Conservation (phyloP, 306 rosid genomes). For the Prunus dulcis region DNA sequence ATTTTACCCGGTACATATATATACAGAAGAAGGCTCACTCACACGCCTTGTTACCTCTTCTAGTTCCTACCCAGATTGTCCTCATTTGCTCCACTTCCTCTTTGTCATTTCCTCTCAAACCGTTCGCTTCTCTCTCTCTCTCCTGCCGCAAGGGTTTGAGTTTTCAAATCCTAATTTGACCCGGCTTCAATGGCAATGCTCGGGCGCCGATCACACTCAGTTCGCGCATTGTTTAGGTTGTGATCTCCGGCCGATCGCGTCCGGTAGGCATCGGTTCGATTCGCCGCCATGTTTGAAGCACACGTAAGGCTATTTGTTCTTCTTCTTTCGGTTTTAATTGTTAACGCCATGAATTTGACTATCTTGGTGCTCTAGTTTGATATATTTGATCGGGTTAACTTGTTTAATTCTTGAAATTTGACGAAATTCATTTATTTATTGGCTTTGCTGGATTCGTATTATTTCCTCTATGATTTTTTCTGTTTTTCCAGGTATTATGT, state of each 20-base stretch:
- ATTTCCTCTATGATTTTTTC: background rate
- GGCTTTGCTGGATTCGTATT: background rate
- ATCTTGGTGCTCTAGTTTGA: background rate
- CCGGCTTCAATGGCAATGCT: constrained; percentile 20
- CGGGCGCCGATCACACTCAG: constrained; percentile 23
- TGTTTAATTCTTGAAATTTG: constrained; percentile 5
- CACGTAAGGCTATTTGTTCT: constrained; percentile 53
- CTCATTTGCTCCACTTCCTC: constrained; percentile 1
- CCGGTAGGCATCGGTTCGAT: constrained; percentile 23
- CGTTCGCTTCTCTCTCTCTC: constrained; percentile 11
- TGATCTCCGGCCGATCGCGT: constrained; percentile 15
- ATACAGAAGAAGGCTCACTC: background rate
- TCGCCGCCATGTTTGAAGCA: constrained; percentile 87
- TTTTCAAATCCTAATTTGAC: constrained; percentile 3
- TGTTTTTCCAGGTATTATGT: background rate
- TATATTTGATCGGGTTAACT: background rate
- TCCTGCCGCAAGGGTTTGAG: background rate
- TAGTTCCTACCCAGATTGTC: background rate
- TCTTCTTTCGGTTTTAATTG: background rate
- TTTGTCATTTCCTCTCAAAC: constrained; percentile 2
- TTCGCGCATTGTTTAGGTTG: constrained; percentile 25
- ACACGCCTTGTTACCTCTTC: background rate
- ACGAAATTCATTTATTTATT: background rate
- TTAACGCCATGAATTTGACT: background rate
- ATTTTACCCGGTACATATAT: background rate